A percentile compares a stretch with the other conserved stretches of the same genome.
These are phyloP conservation scores for Naganishia sp. DNA, from an alignment of 1,284 basidiomycete species.

Conservation along the genomic window DNA sequence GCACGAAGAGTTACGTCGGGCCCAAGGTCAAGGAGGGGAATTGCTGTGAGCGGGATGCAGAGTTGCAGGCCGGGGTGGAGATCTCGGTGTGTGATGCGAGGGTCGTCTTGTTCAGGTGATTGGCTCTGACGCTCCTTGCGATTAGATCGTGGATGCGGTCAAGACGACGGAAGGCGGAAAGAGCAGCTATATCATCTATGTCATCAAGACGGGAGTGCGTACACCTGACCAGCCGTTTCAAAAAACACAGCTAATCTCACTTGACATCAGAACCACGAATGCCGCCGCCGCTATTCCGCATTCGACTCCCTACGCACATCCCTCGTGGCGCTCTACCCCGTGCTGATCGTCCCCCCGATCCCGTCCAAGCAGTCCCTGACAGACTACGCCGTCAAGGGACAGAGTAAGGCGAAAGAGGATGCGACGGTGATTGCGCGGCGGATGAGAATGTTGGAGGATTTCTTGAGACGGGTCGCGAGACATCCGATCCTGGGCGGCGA, in stretches of 20 bases:
- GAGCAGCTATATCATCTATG: slow-evolving; percentile 91
- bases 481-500: slow-evolving; percentile 94
- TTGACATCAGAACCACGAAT: slow-evolving; percentile 67
- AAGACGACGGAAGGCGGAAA: slow-evolving; percentile 86
- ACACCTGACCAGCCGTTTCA: background rate
- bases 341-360: slow-evolving; percentile 94
- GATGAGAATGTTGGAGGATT: slow-evolving; percentile 92
- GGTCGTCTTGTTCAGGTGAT: background rate
- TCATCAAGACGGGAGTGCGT: slow-evolving; percentile 85
- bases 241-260: background rate
- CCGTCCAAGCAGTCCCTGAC: slow-evolving; percentile 94
- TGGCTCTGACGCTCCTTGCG: no score
- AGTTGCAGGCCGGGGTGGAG: slow-evolving; percentile 49
- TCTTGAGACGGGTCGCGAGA: slow-evolving; percentile 81
- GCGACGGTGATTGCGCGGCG: slow-evolving; percentile 85
- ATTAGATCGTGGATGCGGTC: slow-evolving; percentile 85
- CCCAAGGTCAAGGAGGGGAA: slow-evolving; percentile 48
- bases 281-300: slow-evolving; percentile 91
- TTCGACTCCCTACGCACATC: slow-evolving; percentile 89
- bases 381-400: slow-evolving; percentile 92
- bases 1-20: slow-evolving; percentile 45
- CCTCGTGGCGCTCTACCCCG: slow-evolving; percentile 87
- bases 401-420: slow-evolving; percentile 95
- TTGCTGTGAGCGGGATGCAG: slow-evolving; percentile 51
- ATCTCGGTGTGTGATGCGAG: slow-evolving; percentile 36